phyloP scores from a whole-genome alignment of 257 asterid genomes.

The Nemophila menziesii region DNA sequence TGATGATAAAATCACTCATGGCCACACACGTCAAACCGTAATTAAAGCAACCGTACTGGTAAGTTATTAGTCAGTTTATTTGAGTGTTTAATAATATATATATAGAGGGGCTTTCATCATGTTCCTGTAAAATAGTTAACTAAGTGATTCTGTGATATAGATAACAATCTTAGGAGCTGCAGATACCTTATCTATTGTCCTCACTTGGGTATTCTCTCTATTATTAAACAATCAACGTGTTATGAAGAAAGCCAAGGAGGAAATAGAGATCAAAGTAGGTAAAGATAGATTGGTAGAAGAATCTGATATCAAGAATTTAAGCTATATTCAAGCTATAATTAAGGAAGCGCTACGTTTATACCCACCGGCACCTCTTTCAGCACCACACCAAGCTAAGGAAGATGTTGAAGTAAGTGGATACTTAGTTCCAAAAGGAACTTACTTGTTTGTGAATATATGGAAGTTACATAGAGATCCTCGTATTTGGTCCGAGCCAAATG shows the following conservation, averaged over 20 bases:
- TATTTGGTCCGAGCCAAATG: slow-evolving; percentile 31
- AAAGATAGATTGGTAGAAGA: slow-evolving; percentile 18
- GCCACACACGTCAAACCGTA: too few relatives aligned
- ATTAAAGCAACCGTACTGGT: too few relatives aligned
- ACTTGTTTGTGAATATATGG: slow-evolving; percentile 22
- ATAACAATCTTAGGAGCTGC: too few relatives aligned
- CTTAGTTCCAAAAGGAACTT: slow-evolving; percentile 29
- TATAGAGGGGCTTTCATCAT: too few relatives aligned
- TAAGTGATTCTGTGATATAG: too few relatives aligned
- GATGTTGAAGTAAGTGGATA: slow-evolving; percentile 34
- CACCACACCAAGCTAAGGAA: slow-evolving; percentile 9
- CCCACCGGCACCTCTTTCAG: slow-evolving; percentile 20
- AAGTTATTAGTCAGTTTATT: too few relatives aligned
- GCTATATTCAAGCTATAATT: slow-evolving; percentile 36
- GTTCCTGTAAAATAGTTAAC: too few relatives aligned
- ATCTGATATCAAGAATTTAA: slow-evolving; percentile 26
- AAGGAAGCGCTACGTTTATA: slow-evolving; percentile 39
- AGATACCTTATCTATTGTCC: too few relatives aligned
- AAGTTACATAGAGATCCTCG: slow-evolving; percentile 32
- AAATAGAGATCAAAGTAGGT: slow-evolving; percentile 31
- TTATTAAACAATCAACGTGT: too few relatives aligned
- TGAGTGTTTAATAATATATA: too few relatives aligned
- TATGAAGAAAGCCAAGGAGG: slow-evolving; percentile 18
- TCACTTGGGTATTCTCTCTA: too few relatives aligned
- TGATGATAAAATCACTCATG: too few relatives aligned